These are phyloP conservation scores for Aspergillus sp. DNA, from an alignment of 2,329 filamentous ascomycete genomes.

Conservation along the genomic window DNA sequence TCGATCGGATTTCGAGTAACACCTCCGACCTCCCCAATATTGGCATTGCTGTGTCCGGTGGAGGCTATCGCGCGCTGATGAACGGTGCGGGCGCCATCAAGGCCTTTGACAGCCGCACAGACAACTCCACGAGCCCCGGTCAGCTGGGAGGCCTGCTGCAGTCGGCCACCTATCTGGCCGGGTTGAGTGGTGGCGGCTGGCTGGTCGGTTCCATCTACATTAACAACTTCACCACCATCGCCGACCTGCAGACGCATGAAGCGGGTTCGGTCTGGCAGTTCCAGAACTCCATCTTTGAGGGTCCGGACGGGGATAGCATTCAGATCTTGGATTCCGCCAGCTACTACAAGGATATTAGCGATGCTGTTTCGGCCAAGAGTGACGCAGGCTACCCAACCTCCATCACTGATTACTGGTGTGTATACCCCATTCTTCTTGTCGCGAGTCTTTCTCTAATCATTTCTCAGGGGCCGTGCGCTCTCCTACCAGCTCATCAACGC, in stretches of 20 bases:
- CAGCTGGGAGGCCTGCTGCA: constrained; percentile 81
- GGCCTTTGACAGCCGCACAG: constrained; percentile 73
- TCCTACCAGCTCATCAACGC: constrained; percentile 79
- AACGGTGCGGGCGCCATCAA: constrained; percentile 80
- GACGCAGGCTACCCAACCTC: constrained; percentile 66
- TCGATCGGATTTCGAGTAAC: constrained; percentile 59
- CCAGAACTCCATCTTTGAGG: constrained; percentile 48
- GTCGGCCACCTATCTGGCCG: constrained; percentile 75
- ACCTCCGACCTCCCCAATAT: constrained; percentile 63
- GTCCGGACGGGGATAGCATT: constrained; percentile 36
- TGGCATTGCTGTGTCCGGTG: constrained; percentile 75
- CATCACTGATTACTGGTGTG: constrained; percentile 79
- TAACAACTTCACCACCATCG: constrained; percentile 73
- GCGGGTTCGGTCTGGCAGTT: constrained; percentile 27
- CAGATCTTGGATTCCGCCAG: constrained; percentile 46
- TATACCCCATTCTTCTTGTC: background rate
- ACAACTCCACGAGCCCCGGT: constrained; percentile 58
- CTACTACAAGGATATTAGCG: constrained; percentile 62
- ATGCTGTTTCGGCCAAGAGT: constrained; percentile 59
- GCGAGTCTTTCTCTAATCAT: background rate
- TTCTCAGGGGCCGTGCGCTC: constrained; percentile 64
- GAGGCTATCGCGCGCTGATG: constrained; percentile 82
- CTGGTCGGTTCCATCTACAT: constrained; percentile 76
- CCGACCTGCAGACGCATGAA: constrained; percentile 29
- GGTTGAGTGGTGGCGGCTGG: constrained; percentile 83